phyloP scores from a whole-genome alignment of 352 stramenopile species.

The Phytophthora pluvialis region DNA sequence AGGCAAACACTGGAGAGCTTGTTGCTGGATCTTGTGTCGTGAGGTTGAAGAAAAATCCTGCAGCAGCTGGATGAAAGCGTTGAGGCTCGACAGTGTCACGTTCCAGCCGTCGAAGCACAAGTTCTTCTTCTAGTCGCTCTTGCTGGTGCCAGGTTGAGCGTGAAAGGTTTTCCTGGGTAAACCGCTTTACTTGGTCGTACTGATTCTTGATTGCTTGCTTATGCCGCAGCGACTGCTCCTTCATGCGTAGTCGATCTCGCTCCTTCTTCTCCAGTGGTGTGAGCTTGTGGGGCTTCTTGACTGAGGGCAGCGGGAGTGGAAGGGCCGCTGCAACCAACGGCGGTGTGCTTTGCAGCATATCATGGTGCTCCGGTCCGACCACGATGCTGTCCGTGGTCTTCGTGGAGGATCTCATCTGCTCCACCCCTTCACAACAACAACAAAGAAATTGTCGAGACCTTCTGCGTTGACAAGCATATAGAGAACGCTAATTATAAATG shows the following conservation, averaged over 20 bases:
- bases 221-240: slow-evolving; percentile 52
- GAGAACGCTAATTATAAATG: slow-evolving; percentile 37
- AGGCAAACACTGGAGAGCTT: slow-evolving; percentile 59
- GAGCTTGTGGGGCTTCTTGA: slow-evolving; percentile 38
- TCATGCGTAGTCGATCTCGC: slow-evolving; percentile 55
- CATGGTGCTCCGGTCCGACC: slow-evolving; percentile 12
- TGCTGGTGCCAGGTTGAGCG: slow-evolving; percentile 54
- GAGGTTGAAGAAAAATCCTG: slow-evolving; percentile 58
- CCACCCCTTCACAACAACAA: slow-evolving; percentile 15
- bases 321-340: slow-evolving; percentile 20
- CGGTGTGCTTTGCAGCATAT: slow-evolving; percentile 1
- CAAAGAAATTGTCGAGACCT: not conserved
- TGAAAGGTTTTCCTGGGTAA: slow-evolving; percentile 33
- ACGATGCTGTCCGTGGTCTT: slow-evolving; percentile 28
- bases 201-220: slow-evolving; percentile 44
- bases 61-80: slow-evolving; percentile 51
- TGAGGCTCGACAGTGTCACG: slow-evolving; percentile 65
- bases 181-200: slow-evolving; percentile 33
- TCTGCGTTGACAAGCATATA: slow-evolving; percentile 25
- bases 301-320: slow-evolving; percentile 9
- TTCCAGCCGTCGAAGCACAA: slow-evolving; percentile 67
- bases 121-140: slow-evolving; percentile 65
- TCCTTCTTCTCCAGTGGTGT: slow-evolving; percentile 60
- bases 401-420: slow-evolving; percentile 9
- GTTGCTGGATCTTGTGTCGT: slow-evolving; percentile 6